Base-by-base conservation (phyloP, 2,329 filamentous ascomycete genomes). In the Rhynchosporium secalis region DNA sequence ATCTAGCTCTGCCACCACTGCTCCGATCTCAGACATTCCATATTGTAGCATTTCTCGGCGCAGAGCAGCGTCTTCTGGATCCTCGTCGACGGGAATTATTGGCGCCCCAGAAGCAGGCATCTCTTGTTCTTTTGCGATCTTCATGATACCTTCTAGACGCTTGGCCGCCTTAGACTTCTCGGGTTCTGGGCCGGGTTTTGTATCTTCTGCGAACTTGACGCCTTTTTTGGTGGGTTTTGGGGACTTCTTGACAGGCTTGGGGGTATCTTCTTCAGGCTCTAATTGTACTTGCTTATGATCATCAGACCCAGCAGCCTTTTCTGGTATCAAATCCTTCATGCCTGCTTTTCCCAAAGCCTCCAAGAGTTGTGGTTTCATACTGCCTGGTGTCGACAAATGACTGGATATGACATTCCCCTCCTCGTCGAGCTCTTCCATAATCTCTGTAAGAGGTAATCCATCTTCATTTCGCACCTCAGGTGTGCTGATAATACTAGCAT, bases 11-110 rank as follows among this genome's bases (percentile, higher is more conserved):
- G 95, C 95, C 15, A 99, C 95, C 2, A 99, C 90, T 43, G 91
- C 86, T 3, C 92, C 92, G 62, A 99, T 88, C 75, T 98, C 94
- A 49, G 89, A 88, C 76, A 96, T 79, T 65, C 91, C 88, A 73
- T 98, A 99, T 66, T 90, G 83, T 7, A 98, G 81, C 93, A 99
- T 98, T 72, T 97, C 88, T 62, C 88, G 85, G 5, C 95, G 87
- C 29, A 96, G 76, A 38, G 83, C 83, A 3, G 92, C 90, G 66
- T 97, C 94, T 67, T 96, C 92, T 12, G 84, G 80, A 0, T 88
- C 85, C 70, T 99, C 95, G 57, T 90, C 83, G 1, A 87, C 82
- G 1, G 92, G 89, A 13, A 90, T 82, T 12, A 92, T 78, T 0
- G 86, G 80, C 6, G 79, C 68, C 20, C 72, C 68, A 10, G 66